Percentiles rank a stretch among this genome's conserved stretches.
Evolutionary conservation across 768 basidiomycete genomes (phyloP).

Genomic region (Postia placenta): DNA sequence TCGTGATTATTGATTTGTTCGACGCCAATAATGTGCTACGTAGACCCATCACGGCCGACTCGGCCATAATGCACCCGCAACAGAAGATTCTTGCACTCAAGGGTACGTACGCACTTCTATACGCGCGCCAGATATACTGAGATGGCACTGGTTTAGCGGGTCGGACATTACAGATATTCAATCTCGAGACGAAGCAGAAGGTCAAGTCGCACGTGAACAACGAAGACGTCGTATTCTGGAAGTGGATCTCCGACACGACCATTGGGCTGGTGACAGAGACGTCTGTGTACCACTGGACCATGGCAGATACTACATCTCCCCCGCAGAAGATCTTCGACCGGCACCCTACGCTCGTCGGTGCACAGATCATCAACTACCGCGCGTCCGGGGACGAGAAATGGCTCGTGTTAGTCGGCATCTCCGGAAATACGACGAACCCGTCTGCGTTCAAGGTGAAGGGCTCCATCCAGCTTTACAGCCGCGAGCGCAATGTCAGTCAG

Average conservation of each 20-base stretch:
- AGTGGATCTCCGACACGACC: conserved; percentile 89
- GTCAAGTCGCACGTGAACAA: conserved; percentile 92
- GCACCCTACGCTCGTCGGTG: conserved; percentile 86
- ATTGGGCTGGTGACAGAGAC: conserved; percentile 95
- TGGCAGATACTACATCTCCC: conserved; percentile 63
- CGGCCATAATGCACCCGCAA: conserved; percentile 96
- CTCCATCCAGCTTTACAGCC: conserved; percentile 93
- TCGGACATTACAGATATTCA: conserved; percentile 95
- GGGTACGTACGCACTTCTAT: conserved; percentile 40
- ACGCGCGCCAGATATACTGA: background rate
- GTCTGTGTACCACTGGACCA: conserved; percentile 89
- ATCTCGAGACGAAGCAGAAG: conserved; percentile 96
- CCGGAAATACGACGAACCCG: conserved; percentile 87
- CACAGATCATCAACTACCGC: conserved; percentile 99
- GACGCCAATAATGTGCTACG: conserved; percentile 97
- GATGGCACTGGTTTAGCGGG: conserved; percentile 48
- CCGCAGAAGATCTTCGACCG: conserved; percentile 96
- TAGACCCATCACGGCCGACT: conserved; percentile 95
- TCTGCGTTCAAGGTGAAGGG: conserved; percentile 99
- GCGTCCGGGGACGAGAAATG: conserved; percentile 91
- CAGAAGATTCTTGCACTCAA: conserved; percentile 96
- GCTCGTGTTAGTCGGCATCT: conserved; percentile 94
- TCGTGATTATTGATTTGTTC: conserved; percentile 96
- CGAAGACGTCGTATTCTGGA: conserved; percentile 98
- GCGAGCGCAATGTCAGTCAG: conserved; percentile 90